Conservation (phyloP, 306 rosid genomes). For the Citrullus mucosospermus region DNA sequence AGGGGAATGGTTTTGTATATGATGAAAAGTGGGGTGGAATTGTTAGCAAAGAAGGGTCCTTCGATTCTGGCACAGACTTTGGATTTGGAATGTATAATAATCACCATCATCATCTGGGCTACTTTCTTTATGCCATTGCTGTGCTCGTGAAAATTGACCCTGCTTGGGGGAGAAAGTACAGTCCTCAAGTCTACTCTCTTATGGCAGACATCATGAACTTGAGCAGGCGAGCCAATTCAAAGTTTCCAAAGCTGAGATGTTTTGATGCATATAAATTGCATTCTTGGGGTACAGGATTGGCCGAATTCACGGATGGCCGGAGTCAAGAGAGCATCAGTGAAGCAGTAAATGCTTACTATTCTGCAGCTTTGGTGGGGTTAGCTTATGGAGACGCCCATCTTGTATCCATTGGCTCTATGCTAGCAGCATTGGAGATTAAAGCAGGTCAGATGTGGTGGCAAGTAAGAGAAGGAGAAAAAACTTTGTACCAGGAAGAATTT, state of each 20-base stretch:
- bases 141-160: constrained; percentile 70
- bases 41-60: constrained; percentile 45
- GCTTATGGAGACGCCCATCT: constrained; percentile 56
- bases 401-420: constrained; percentile 43
- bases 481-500: constrained; percentile 41
- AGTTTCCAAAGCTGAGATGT: constrained; percentile 55
- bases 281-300: constrained; percentile 82
- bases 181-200: constrained; percentile 51
- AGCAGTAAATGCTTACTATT: constrained; percentile 64
- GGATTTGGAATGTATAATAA: constrained; percentile 79
- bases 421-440: constrained; percentile 47
- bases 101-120: constrained; percentile 71
- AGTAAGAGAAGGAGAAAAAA: constrained; percentile 28
- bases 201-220: constrained; percentile 55
- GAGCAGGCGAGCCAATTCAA: constrained; percentile 18
- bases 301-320: constrained; percentile 71
- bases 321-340: constrained; percentile 84
- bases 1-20: constrained; percentile 56
- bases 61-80: constrained; percentile 42
- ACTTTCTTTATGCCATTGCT: constrained; percentile 66
- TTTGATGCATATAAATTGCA: constrained; percentile 58
- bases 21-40: constrained; percentile 79
- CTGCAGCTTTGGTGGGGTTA: constrained; percentile 68
- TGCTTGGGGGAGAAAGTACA: constrained; percentile 60
- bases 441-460: constrained; percentile 87